Conservation (phyloP, 2,329 filamentous ascomycete species). For the Botrytis elliptica region DNA sequence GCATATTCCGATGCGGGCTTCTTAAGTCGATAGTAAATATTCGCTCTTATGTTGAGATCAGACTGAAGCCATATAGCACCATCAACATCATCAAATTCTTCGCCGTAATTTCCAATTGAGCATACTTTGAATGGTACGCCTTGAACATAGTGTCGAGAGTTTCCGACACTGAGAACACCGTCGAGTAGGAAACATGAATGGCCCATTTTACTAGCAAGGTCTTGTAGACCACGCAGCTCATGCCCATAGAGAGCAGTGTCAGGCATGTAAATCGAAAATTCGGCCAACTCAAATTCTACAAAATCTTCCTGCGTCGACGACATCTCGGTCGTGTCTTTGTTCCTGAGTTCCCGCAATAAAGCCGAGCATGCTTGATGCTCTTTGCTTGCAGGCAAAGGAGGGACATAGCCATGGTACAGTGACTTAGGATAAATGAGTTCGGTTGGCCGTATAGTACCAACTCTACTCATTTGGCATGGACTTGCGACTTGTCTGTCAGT, state of each 20-base stretch:
- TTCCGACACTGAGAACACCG: constrained; percentile 53
- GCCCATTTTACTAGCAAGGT: constrained; percentile 45
- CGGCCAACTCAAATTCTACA: constrained; percentile 52
- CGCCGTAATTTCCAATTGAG: constrained; percentile 66
- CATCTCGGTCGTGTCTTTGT: neutral
- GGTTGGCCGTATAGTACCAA: constrained; percentile 14
- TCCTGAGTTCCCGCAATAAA: constrained; percentile 18
- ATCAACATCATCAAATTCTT: constrained; percentile 47
- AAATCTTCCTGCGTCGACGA: constrained; percentile 22
- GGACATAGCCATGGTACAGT: constrained; percentile 20
- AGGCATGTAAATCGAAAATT: constrained; percentile 57
- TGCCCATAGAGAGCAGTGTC: constrained; percentile 38
- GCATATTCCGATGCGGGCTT: constrained; percentile 58
- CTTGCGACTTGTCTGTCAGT: neutral
- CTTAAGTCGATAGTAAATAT: constrained; percentile 64
- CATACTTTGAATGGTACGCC: constrained; percentile 55
- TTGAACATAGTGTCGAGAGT: constrained; percentile 49
- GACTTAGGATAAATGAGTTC: constrained; percentile 25
- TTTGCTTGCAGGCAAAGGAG: constrained; percentile 24
- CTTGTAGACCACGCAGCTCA: constrained; percentile 57
- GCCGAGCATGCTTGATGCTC: constrained; percentile 25
- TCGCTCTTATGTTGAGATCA: constrained; percentile 40
- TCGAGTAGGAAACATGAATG: constrained; percentile 54
- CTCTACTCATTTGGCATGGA: neutral
- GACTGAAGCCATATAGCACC: constrained; percentile 66